phyloP scores from a whole-genome alignment of 139 green algal genomes.

The Chara braunii region DNA sequence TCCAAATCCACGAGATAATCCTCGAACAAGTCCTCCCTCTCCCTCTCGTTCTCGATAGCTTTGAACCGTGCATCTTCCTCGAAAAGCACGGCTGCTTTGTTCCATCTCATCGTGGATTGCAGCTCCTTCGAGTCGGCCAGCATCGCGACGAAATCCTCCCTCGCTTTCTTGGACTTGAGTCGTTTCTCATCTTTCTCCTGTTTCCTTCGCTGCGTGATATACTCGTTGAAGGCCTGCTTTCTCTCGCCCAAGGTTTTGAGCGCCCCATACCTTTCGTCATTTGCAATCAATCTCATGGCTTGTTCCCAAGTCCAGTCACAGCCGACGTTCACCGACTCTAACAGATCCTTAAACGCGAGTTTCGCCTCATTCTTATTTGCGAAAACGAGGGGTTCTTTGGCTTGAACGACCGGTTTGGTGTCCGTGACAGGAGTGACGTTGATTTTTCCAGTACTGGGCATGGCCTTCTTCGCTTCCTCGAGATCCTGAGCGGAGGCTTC shows the following conservation, averaged over 20 bases:
- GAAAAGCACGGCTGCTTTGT: conserved; percentile 50
- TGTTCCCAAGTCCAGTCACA: conserved; percentile 70
- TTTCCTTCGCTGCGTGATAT: conserved; percentile 56
- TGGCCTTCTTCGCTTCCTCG: conserved; percentile 32
- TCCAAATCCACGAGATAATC: conserved; percentile 41
- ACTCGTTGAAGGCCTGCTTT: conserved; percentile 88
- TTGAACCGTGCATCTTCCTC: conserved; percentile 54
- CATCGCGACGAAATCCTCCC: conserved; percentile 65
- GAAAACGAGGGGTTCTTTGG: conserved; percentile 25
- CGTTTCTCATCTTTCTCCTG: conserved; percentile 70
- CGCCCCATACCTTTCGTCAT: conserved; percentile 60
- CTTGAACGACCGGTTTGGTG: neutral
- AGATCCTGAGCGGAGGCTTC: neutral
- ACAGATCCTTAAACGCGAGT: conserved; percentile 84
- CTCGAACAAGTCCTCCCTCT: conserved; percentile 43
- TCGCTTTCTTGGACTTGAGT: conserved; percentile 44
- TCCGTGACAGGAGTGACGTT: conserved; percentile 30
- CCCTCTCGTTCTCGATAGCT: conserved; percentile 28
- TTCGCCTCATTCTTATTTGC: conserved; percentile 66
- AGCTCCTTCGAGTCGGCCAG: conserved; percentile 51
- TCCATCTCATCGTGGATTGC: conserved; percentile 31
- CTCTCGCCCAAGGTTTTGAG: conserved; percentile 82
- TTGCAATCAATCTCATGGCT: conserved; percentile 29
- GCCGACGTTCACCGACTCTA: conserved; percentile 50
- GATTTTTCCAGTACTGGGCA: conserved; percentile 20